These are phyloP conservation scores for Pseudoscleropodium purum DNA, from an alignment of 225 moss, liverwort and hornwort species.

Conservation along the genomic window DNA sequence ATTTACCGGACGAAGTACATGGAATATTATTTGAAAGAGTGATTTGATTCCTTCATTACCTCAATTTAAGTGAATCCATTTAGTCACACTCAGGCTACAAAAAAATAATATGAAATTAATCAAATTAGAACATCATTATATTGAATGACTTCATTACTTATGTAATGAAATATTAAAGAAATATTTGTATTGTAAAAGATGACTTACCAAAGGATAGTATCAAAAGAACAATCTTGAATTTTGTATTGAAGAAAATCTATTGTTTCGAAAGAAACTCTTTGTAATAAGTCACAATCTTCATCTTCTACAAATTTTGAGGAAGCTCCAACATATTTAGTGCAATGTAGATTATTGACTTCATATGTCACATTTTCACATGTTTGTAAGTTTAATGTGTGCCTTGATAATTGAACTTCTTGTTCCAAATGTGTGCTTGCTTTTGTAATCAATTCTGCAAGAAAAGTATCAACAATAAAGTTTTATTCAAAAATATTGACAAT, in stretches of 20 bases:
- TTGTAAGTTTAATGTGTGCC: neutral
- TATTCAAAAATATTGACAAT: neutral
- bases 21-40: neutral
- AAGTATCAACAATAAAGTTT: neutral
- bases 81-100: neutral
- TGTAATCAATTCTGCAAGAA: neutral
- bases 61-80: constrained; percentile 1
- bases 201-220: neutral
- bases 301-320: neutral
- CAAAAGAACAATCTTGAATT: neutral
- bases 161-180: neutral
- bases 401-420: neutral
- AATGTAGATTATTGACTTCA: neutral
- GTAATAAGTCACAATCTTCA: neutral
- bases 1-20: neutral
- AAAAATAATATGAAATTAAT: neutral
- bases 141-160: neutral
- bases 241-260: neutral
- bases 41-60: neutral
- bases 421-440: neutral
- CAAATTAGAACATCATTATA: neutral
- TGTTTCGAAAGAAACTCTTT: neutral
- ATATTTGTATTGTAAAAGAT: neutral
- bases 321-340: neutral
- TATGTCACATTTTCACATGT: neutral